Percentiles rank a stretch among this genome's conserved stretches.
These are phyloP conservation scores for Apiotrichum siamense DNA, from an alignment of 1,284 basidiomycete species.

Conservation along the genomic window DNA sequence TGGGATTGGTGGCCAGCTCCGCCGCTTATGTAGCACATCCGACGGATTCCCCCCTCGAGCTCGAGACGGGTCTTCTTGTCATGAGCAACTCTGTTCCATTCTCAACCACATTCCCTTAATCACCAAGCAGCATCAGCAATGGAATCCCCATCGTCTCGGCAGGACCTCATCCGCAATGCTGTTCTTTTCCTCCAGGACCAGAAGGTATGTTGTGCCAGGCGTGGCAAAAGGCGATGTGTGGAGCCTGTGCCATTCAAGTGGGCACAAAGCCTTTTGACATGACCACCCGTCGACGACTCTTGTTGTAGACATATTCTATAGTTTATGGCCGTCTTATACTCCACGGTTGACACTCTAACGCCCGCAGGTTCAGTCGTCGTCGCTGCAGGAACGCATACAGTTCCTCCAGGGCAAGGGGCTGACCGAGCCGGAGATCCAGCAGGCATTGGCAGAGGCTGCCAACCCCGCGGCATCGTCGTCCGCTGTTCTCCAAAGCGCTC, in stretches of 20 bases:
- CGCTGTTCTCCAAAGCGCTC: constrained; percentile 6
- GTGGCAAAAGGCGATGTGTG: no score
- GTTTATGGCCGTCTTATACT: no score
- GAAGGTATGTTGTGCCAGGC: constrained; percentile 37
- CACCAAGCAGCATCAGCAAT: no score
- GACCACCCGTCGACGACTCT: no score
- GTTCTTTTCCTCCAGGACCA: constrained; percentile 69
- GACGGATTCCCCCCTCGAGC: no score
- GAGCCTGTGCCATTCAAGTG: background rate
- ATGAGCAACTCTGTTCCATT: no score
- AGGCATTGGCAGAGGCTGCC: constrained; percentile 64
- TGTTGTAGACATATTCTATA: no score
- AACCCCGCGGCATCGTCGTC: background rate
- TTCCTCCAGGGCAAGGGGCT: constrained; percentile 94
- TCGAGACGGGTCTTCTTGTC: no score
- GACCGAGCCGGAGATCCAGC: constrained; percentile 75
- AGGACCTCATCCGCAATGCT: constrained; percentile 71
- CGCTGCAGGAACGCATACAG: constrained; percentile 76
- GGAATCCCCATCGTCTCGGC: constrained; percentile 45
- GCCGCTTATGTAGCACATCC: no score
- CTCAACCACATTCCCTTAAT: background rate
- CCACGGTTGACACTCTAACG: background rate
- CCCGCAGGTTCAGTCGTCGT: constrained; percentile 55
- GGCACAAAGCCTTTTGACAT: background rate
- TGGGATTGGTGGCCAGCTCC: no score